phyloP scores from a whole-genome alignment of 1,284 basidiomycete species.

The Hymenochaete sp. region DNA sequence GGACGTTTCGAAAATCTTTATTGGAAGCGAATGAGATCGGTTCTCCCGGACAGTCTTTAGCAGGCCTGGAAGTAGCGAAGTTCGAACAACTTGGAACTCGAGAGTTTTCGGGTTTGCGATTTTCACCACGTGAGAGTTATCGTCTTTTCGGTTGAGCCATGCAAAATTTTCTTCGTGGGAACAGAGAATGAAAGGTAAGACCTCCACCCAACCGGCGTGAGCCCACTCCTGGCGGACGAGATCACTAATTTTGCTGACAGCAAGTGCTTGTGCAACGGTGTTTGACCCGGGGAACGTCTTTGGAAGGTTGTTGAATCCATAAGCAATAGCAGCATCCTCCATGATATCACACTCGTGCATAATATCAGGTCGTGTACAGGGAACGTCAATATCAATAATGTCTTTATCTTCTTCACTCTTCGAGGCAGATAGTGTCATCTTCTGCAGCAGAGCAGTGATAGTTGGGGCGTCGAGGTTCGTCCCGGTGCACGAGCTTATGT shows the following conservation, averaged over 20 bases:
- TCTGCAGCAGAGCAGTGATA: conserved; percentile 57
- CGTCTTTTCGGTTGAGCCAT: conserved; percentile 82
- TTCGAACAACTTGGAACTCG: conserved; percentile 97
- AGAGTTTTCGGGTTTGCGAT: conserved; percentile 96
- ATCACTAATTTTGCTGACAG: conserved; percentile 87
- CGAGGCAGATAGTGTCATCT: conserved; percentile 65
- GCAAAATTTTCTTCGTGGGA: conserved; percentile 98
- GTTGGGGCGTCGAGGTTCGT: conserved; percentile 58
- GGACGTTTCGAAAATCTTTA: conserved; percentile 90
- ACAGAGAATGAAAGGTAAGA: conserved; percentile 93
- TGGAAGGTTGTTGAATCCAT: conserved; percentile 95
- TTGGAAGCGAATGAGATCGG: conserved; percentile 84
- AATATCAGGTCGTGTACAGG: conserved; percentile 91
- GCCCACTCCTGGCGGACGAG: conserved; percentile 88
- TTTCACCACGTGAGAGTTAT: conserved; percentile 74
- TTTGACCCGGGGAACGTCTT: conserved; percentile 90
- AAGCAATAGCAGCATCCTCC: conserved; percentile 97
- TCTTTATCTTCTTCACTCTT: conserved; percentile 45
- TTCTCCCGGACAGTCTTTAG: conserved; percentile 98
- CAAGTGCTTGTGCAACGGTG: conserved; percentile 89
- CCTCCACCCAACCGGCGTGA: conserved; percentile 92
- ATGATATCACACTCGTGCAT: conserved; percentile 97
- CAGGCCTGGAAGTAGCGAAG: conserved; percentile 89
- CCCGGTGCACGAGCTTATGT: conserved; percentile 94
- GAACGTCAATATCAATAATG: conserved; percentile 71